Evolutionary conservation across 441 rosid species (phyloP).

Genomic region (Manihot esculenta): DNA sequence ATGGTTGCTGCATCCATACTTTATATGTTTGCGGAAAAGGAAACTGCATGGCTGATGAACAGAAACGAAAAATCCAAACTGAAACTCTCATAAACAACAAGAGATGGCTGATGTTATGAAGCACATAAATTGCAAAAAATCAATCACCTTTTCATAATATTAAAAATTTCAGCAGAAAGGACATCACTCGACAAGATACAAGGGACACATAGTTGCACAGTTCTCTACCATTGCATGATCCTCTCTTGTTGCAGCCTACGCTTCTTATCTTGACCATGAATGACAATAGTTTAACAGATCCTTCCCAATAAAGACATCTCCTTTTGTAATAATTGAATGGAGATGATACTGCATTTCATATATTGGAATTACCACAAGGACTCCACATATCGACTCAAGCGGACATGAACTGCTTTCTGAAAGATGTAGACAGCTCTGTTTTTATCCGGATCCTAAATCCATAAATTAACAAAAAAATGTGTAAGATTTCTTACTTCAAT

Average conservation of each 20-base stretch:
- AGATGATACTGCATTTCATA: not conserved
- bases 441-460: not conserved
- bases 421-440: not conserved
- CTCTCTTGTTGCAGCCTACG: not conserved
- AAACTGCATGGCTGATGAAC: not conserved
- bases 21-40: not conserved
- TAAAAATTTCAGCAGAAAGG: no score
- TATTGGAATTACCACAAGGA: conserved; percentile 8
- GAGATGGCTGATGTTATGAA: not conserved
- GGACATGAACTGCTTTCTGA: not conserved
- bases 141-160: no score
- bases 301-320: no score
- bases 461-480: no score
- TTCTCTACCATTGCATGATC: not conserved
- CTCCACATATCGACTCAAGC: conserved; percentile 7
- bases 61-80: not conserved
- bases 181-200: not conserved
- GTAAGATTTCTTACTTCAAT: no score
- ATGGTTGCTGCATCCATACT: no score
- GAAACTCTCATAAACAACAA: not conserved
- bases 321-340: not conserved
- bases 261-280: not conserved
- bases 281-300: not conserved
- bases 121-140: no score
- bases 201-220: no score